Evolutionary conservation across 441 rosid species (phyloP), one percentile per base, ranked within the genome.

Genomic region (Brassica balearica): DNA sequence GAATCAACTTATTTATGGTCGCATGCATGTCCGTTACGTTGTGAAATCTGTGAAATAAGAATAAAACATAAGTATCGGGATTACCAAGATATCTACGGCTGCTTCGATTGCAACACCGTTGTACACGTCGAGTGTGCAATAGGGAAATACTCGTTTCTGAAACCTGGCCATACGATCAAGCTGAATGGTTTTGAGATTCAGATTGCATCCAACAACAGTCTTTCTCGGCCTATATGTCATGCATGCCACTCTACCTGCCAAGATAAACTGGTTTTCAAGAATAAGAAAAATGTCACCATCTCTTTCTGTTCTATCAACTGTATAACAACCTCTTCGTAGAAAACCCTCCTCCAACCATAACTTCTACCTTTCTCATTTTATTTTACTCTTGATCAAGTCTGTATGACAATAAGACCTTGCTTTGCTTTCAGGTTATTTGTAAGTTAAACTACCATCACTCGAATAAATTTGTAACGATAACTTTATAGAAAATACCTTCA

Each of bases 241-340:
- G 60, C 23, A 55, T 55, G 22, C 1, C 11, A 55, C 23, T 55
- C 25, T 17, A 55, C 8, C 10, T 55, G 23, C 10, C 60, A 17
- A 8, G 60, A 55, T 17, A 55, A 17, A 17, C 60, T 55, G 11
- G 10, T 55, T 17, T 55, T 55, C 60, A 55, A 8, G 22, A 17
- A 55, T 55, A 55, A 55, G 23, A 55, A 4, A 3, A 17, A 2
- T 55, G 22, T 10, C 23, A 17, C 36, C 1, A 32, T 55, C 60
- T 55, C 23, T 55, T 55, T 55, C 22, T 55, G 25, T 55, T 55
- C 60, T 55, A 55, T 55, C 60, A 17, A 55, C 4, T 55, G 60
- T 17, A 3, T 53, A 14, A 53, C 20, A n/a, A 48, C 17, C 20
- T 14, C 58, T 14, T 14, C 58, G 6, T 51, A 46, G 17, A 5